phyloP scores from a whole-genome alignment of 305 asterid species.

The Solanum hybrid region DNA sequence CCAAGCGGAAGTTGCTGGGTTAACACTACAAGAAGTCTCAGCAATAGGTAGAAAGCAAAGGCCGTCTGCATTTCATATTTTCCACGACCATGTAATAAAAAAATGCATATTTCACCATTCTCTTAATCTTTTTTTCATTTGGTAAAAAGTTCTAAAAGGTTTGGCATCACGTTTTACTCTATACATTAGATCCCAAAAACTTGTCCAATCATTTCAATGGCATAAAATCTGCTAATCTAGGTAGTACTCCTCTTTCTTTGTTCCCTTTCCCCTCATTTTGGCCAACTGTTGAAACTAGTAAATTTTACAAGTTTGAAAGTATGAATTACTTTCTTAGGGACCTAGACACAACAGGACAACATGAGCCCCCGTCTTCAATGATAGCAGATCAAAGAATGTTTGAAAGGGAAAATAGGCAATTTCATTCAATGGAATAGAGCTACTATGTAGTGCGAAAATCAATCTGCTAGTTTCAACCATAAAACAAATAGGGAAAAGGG shows the following conservation, averaged over 20 bases:
- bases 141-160: background rate
- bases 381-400: background rate
- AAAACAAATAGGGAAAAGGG: background rate
- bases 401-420: background rate
- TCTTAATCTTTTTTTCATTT: background rate
- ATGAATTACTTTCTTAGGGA: background rate
- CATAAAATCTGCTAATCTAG: background rate
- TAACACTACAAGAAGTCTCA: background rate
- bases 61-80: background rate
- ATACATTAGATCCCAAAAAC: background rate
- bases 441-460: background rate
- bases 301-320: background rate
- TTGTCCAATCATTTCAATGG: background rate
- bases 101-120: background rate
- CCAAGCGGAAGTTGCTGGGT: background rate
- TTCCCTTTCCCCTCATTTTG: background rate
- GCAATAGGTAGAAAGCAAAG: background rate
- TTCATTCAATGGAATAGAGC: background rate
- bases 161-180: background rate
- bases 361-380: background rate
- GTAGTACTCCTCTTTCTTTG: background rate
- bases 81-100: background rate
- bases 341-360: background rate
- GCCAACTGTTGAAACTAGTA: background rate
- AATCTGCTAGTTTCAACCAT: background rate